Conservation (phyloP, 148 eudicot genomes). For the Linanthus parryae region DNA sequence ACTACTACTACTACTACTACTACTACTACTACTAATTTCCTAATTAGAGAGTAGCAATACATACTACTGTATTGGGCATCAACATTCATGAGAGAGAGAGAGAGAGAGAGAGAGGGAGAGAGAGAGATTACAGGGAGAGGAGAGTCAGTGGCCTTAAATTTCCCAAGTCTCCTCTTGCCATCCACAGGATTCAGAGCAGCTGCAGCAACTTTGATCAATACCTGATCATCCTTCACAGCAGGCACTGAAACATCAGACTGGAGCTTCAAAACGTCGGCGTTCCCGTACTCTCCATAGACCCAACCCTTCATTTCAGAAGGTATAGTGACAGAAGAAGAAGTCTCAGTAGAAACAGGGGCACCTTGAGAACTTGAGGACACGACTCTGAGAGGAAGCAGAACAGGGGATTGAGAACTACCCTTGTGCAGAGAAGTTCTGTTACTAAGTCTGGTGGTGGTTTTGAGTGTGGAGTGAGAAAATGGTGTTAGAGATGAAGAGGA, state of each 20-base stretch:
- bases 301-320: conserved; percentile 86
- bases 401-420: not conserved
- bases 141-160: conserved; percentile 89
- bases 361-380: conserved; percentile 47
- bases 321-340: conserved; percentile 16
- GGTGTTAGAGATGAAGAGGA: conserved; percentile 10
- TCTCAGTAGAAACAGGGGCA: conserved; percentile 36
- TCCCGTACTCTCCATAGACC: conserved; percentile 79
- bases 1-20: too few relatives aligned
- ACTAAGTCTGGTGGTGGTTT: not conserved
- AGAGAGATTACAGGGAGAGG: conserved; percentile 89
- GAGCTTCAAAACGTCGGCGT: conserved; percentile 71
- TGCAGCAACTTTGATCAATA: conserved; percentile 77
- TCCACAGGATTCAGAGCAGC: conserved; percentile 95
- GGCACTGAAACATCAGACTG: conserved; percentile 60
- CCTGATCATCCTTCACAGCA: conserved; percentile 64
- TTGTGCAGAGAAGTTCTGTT: not conserved
- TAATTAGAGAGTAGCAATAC: too few relatives aligned
- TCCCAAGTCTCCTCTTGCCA: conserved; percentile 69
- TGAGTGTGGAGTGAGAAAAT: conserved; percentile 7
- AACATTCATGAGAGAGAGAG: too few relatives aligned
- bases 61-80: too few relatives aligned
- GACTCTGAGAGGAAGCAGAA: conserved; percentile 18
- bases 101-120: too few relatives aligned
- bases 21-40: too few relatives aligned